phyloP scores from a whole-genome alignment of 331 rosid genomes.

The Saraca asoca region DNA sequence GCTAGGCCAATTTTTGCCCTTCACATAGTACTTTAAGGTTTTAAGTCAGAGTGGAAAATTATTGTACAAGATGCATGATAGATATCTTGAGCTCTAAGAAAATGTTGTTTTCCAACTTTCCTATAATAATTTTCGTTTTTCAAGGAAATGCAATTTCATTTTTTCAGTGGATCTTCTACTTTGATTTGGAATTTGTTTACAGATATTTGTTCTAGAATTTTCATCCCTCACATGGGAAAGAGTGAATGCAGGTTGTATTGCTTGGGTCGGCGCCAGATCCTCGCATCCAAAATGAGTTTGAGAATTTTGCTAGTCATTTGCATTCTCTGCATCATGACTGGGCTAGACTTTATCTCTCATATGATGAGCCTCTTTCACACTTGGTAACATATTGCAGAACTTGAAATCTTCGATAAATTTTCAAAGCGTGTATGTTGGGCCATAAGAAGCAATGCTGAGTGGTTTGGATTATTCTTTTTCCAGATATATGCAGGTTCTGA shows the following conservation, averaged over 20 bases:
- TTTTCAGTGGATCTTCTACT: slow-evolving; percentile 18
- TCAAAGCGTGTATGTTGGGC: not conserved
- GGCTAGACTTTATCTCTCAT: slow-evolving; percentile 66
- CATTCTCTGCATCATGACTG: slow-evolving; percentile 51
- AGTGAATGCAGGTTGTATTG: slow-evolving; percentile 66
- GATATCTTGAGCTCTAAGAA: slow-evolving; percentile 16
- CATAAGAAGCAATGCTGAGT: slow-evolving; percentile 11
- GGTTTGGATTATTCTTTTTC: slow-evolving; percentile 8
- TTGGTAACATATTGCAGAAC: slow-evolving; percentile 50
- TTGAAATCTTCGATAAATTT: slow-evolving; percentile 4
- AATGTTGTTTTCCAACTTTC: slow-evolving; percentile 16
- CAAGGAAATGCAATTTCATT: slow-evolving; percentile 7
- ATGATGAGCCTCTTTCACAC: slow-evolving; percentile 89
- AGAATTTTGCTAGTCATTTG: slow-evolving; percentile 58
- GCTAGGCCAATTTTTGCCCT: no score
- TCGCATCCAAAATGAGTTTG: slow-evolving; percentile 77
- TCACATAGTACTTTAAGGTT: no score
- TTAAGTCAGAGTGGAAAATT: slow-evolving; percentile 14
- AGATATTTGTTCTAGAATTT: slow-evolving; percentile 16
- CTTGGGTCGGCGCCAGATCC: slow-evolving; percentile 97
- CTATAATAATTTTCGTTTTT: slow-evolving; percentile 20
- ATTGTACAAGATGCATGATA: not conserved
- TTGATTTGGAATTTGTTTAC: slow-evolving; percentile 17
- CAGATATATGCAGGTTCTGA: slow-evolving; percentile 86
- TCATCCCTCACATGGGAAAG: slow-evolving; percentile 17